phyloP scores from a whole-genome alignment of 2,329 filamentous ascomycete species.

The Epichloe hybrida region DNA sequence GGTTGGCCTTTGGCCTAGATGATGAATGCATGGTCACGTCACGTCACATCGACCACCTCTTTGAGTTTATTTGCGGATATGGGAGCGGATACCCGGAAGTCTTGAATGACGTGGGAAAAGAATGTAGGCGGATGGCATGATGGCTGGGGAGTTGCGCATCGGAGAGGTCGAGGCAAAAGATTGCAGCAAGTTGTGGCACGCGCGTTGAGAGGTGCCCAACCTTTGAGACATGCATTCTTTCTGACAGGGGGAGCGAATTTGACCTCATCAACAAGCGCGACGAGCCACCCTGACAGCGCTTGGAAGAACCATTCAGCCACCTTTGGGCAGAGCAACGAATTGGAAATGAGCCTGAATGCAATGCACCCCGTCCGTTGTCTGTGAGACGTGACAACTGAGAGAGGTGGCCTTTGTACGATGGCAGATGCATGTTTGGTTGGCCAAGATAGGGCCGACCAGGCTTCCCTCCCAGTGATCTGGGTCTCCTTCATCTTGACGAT shows the following conservation, averaged over 20 bases:
- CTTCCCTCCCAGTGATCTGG: slow-evolving; percentile 5
- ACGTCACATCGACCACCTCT: not conserved
- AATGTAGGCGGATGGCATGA: not conserved
- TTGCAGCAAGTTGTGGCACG: not conserved
- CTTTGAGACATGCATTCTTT: not conserved
- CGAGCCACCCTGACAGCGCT: slow-evolving; percentile 1
- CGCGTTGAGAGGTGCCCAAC: not conserved
- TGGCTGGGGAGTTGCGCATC: not conserved
- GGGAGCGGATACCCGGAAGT: not conserved
- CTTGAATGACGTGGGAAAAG: not conserved
- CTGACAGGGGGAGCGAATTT: not conserved
- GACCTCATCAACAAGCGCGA: slow-evolving; percentile 1
- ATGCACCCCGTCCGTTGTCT: not conserved
- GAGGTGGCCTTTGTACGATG: not conserved
- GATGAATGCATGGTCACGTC: not conserved
- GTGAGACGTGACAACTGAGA: not conserved
- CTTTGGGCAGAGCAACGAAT: not conserved
- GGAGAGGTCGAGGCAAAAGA: not conserved
- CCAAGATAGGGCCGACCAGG: not conserved
- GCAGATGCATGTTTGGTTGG: not conserved
- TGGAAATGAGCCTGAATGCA: not conserved
- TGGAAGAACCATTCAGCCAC: not conserved
- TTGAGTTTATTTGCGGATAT: not conserved
- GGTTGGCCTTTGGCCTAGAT: not conserved
- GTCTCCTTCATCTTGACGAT: slow-evolving; percentile 2